Conservation (phyloP, 2,329 filamentous ascomycete genomes). For the Fusarium palustre region DNA sequence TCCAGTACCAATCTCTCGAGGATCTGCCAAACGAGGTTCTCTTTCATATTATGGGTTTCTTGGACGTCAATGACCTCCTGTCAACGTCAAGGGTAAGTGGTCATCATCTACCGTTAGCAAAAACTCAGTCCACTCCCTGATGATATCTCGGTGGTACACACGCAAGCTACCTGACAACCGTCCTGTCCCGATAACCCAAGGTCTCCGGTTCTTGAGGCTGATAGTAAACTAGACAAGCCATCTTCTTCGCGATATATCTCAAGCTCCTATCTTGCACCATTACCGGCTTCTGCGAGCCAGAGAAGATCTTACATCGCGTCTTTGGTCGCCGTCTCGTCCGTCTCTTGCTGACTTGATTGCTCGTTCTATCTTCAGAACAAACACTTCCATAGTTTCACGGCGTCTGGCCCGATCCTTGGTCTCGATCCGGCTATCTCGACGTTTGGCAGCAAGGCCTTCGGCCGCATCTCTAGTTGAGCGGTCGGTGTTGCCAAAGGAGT, state of each 20-base stretch:
- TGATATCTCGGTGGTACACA: not conserved
- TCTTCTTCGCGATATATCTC: constrained; percentile 70
- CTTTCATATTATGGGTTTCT: constrained; percentile 65
- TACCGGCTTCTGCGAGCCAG: constrained; percentile 70
- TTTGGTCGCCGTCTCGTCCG: constrained; percentile 68
- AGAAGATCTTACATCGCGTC: constrained; percentile 64
- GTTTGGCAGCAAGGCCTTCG: constrained; percentile 69
- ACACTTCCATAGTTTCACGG: constrained; percentile 73
- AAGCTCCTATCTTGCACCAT: constrained; percentile 73
- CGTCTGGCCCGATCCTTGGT: constrained; percentile 72
- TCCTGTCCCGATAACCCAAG: not conserved
- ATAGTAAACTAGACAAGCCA: constrained; percentile 65
- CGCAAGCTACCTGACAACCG: not conserved
- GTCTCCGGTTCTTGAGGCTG: constrained; percentile 29
- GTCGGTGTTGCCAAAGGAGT: constrained; percentile 74
- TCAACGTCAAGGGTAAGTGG: constrained; percentile 66
- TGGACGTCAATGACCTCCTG: constrained; percentile 69
- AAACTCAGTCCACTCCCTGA: constrained; percentile 1
- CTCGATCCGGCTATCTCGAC: constrained; percentile 72
- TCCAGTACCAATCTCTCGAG: constrained; percentile 49
- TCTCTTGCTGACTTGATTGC: constrained; percentile 71
- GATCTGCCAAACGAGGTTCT: constrained; percentile 68
- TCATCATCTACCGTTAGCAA: constrained; percentile 12
- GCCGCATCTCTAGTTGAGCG: constrained; percentile 70
- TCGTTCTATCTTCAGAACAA: constrained; percentile 74